Evolutionary conservation across 2,329 filamentous ascomycete genomes (phyloP).

Genomic region (Pestalotiopsis sp.): DNA sequence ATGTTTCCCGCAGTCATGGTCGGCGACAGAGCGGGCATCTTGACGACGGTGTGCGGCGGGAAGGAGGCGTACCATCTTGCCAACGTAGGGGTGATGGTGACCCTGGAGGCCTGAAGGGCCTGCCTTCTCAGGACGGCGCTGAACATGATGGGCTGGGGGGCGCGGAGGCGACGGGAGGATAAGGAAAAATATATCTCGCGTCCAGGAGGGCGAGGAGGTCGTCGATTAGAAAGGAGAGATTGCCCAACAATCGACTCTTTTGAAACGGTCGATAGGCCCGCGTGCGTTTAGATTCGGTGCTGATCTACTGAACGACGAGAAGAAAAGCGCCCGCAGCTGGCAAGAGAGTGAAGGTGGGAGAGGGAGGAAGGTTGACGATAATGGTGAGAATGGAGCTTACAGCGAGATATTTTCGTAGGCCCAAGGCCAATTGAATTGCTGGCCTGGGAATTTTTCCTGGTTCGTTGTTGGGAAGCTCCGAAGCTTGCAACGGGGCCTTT

Average conservation of each 20-base stretch:
- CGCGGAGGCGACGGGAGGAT: constrained; percentile 20
- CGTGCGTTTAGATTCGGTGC: background rate
- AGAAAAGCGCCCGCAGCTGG: constrained; percentile 5
- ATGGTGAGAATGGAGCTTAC: constrained; percentile 9
- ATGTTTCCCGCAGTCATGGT: constrained; percentile 98
- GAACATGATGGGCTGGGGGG: constrained; percentile 54
- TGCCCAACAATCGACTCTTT: background rate
- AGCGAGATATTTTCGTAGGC: constrained; percentile 25
- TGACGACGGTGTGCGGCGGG: constrained; percentile 92
- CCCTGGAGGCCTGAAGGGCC: constrained; percentile 53
- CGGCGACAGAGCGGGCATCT: constrained; percentile 96
- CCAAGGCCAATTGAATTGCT: constrained; percentile 12
- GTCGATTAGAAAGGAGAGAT: constrained; percentile 25
- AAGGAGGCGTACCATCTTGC: constrained; percentile 78
- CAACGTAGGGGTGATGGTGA: constrained; percentile 46
- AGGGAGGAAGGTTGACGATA: constrained; percentile 23
- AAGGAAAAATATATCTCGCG: constrained; percentile 19
- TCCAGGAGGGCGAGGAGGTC: background rate
- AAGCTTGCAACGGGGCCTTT: constrained; percentile 8
- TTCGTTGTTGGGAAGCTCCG: constrained; percentile 15
- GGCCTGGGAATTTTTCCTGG: constrained; percentile 3
- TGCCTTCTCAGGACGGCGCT: constrained; percentile 66
- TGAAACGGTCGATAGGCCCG: background rate
- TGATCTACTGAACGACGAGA: background rate
- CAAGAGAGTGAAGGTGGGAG: constrained; percentile 4